Evolutionary conservation across 2,329 filamentous ascomycete species (phyloP).

Genomic region (Hirsutella rhossiliensis): DNA sequence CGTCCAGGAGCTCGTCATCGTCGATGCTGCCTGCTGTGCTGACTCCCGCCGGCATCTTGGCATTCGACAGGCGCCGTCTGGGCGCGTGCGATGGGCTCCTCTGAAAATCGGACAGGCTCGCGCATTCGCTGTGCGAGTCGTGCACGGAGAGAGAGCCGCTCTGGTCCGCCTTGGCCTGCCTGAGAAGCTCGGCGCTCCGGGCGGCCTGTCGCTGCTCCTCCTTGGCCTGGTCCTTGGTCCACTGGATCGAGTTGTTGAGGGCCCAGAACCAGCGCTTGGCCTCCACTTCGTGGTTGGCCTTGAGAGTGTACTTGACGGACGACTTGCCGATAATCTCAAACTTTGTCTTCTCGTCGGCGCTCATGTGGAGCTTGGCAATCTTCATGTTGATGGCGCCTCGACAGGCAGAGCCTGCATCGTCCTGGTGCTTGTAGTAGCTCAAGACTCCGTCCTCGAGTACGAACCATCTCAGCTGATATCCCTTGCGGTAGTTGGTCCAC

Average conservation of each 20-base stretch:
- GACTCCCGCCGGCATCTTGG: constrained; percentile 18
- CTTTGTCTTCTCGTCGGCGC: constrained; percentile 89
- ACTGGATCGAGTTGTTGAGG: constrained; percentile 96
- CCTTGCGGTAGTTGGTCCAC: constrained; percentile 97
- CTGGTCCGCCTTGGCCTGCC: constrained; percentile 70
- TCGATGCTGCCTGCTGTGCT: constrained; percentile 38
- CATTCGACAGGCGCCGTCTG: constrained; percentile 14
- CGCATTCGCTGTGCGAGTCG: constrained; percentile 37
- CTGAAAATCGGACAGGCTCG: constrained; percentile 35
- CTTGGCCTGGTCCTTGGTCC: constrained; percentile 91
- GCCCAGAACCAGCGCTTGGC: constrained; percentile 99
- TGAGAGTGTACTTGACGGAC: constrained; percentile 95
- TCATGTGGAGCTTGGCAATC: constrained; percentile 91
- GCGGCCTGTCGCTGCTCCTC: constrained; percentile 72
- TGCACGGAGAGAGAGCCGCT: constrained; percentile 34
- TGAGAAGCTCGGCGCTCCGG: constrained; percentile 62
- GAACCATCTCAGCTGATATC: constrained; percentile 96
- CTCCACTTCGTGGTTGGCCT: constrained; percentile 95
- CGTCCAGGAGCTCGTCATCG: constrained; percentile 40
- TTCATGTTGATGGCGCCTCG: constrained; percentile 98
- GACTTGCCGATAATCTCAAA: constrained; percentile 98
- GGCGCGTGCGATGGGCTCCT: constrained; percentile 32
- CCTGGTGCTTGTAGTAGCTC: constrained; percentile 98
- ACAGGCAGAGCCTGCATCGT: constrained; percentile 91
- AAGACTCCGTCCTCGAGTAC: constrained; percentile 93